These are phyloP conservation scores for Plasmodium malariae DNA, from an alignment of 169 alveolate species.

Conservation along the genomic window DNA sequence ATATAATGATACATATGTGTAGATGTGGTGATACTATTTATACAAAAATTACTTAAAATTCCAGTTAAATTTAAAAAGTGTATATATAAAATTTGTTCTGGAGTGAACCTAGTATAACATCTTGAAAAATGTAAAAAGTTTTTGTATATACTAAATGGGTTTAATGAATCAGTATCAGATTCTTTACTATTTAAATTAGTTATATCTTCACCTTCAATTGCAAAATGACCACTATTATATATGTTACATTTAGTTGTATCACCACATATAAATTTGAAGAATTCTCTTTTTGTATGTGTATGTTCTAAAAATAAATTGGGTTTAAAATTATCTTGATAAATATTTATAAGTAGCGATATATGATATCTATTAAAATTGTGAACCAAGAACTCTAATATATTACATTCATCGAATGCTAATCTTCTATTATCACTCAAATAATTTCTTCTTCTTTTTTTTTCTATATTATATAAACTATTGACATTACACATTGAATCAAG, in stretches of 20 bases:
- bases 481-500: conserved; percentile 40
- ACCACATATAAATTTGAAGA: conserved; percentile 22
- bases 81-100: conserved; percentile 13
- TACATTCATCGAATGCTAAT: conserved; percentile 21
- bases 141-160: conserved; percentile 3
- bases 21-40: too few species aligned
- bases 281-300: conserved; percentile 2
- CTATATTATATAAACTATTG: not conserved
- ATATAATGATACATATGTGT: not conserved
- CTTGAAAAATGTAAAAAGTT: conserved; percentile 28
- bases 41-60: conserved; percentile 26
- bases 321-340: conserved; percentile 17
- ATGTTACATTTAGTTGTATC: conserved; percentile 11
- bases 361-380: conserved; percentile 31
- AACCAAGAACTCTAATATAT: conserved; percentile 27
- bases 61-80: conserved; percentile 53
- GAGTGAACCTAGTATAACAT: conserved; percentile 4
- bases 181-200: not conserved
- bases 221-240: conserved; percentile 7
- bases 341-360: conserved; percentile 1
- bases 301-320: conserved; percentile 10
- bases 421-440: conserved; percentile 12
- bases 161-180: not conserved
- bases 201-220: not conserved
- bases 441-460: conserved; percentile 19